phyloP scores from a whole-genome alignment of 176 grass and related monocot genomes.

The Luzula sylvatica region DNA sequence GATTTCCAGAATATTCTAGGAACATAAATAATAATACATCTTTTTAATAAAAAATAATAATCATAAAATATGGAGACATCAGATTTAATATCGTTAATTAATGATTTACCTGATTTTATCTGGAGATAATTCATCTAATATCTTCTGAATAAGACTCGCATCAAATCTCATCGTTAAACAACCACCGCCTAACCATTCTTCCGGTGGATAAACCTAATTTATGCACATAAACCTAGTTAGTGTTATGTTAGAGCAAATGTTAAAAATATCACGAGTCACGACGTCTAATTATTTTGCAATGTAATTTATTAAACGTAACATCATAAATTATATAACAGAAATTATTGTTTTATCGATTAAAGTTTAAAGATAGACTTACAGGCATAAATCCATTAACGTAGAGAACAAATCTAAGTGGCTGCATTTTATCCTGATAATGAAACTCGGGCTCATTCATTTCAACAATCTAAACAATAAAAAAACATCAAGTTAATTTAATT shows the following conservation, averaged over 20 bases:
- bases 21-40: constrained; percentile 6
- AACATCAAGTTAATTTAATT: neutral
- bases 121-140: constrained; percentile 60
- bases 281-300: too few relatives aligned
- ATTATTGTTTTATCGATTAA: neutral
- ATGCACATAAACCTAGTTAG: neutral
- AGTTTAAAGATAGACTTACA: constrained; percentile 26
- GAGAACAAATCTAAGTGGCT: constrained; percentile 54
- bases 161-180: constrained; percentile 58
- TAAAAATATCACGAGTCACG: too few relatives aligned
- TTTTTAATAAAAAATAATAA: too few relatives aligned
- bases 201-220: constrained; percentile 72
- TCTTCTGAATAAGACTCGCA: constrained; percentile 52
- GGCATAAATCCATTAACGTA: constrained; percentile 52
- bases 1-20: constrained; percentile 77
- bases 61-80: neutral
- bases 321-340: neutral
- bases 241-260: too few relatives aligned
- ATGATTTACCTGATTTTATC: constrained; percentile 70
- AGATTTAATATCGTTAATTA: too few relatives aligned
- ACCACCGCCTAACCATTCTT: constrained; percentile 76
- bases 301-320: too few relatives aligned
- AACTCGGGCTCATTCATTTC: constrained; percentile 46
- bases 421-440: constrained; percentile 80
- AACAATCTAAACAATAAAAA: neutral